Evolutionary conservation across 495 filamentous ascomycete species (phyloP), one percentile per base, ranked within the genome.

Genomic region (Baudoinia panamericana): DNA sequence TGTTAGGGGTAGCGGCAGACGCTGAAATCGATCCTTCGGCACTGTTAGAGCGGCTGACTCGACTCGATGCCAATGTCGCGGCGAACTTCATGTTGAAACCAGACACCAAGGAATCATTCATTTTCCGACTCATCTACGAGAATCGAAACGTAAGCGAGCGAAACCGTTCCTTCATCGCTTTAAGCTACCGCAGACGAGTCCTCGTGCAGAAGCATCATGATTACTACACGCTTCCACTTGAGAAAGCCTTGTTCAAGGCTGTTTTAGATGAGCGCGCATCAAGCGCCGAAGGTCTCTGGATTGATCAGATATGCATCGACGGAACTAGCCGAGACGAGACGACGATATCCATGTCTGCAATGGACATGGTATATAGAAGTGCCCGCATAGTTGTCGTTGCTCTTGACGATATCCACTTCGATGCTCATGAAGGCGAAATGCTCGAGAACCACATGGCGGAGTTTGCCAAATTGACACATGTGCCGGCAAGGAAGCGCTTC

Each of bases 271-370:
- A 51, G 25, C 36, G 47, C 13, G 16, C 10, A 18, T 40, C 47
- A 3, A 33, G 36, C 10, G 30, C 9, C 2, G 47, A 50, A 31
- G 47, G 47, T 27, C 29, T 50, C 8, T 50, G 47, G 46, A 40
- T 45, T 11, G 47, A 50, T 36, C 35, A 57, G 41, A 56, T 61
- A 15, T 59, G 53, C 41, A 61, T 63, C 40, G 52, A 58, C 33
- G 52, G 56, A 21, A 43, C 48, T 1, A 45, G 52, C 41, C 40
- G 49, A 26, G 13, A 28, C 1, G 58, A 63, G 27, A 61, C 60
- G 39, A 50, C 50, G 10, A 33, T 48, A 10, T 45, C 53, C n/a
- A 54, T 63, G 31, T 45, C 39, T 0, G 46, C 56, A 0, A 63
- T 63, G 46, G 55, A 57, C 19, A 41, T 49, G 16, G 56, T 61